phyloP scores from a whole-genome alignment of 1,284 basidiomycete species.

The Boletus hoseneyae region DNA sequence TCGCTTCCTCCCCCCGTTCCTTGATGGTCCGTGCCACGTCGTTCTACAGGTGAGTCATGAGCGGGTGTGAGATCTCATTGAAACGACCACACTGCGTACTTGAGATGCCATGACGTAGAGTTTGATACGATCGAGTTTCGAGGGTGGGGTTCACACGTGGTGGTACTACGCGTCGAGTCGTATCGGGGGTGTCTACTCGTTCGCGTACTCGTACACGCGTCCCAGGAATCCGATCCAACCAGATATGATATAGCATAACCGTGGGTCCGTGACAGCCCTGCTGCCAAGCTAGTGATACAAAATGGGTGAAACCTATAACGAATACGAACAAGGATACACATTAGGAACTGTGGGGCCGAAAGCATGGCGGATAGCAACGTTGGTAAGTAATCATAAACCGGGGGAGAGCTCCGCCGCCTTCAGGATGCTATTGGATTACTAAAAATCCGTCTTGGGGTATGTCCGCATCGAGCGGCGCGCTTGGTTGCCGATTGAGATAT shows the following conservation, averaged over 20 bases:
- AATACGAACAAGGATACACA: constrained; percentile 12
- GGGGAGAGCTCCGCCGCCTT: not conserved
- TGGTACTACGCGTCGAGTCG: no score
- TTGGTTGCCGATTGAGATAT: constrained; percentile 28
- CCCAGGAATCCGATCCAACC: not conserved
- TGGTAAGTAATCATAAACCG: constrained; percentile 16
- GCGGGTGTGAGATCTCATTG: constrained; percentile 2
- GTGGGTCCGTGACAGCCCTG: constrained; percentile 20
- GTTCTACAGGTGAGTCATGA: constrained; percentile 15
- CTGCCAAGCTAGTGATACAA: constrained; percentile 25
- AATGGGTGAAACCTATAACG: constrained; percentile 2
- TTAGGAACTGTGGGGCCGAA: constrained; percentile 15
- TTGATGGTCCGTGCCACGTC: constrained; percentile 10
- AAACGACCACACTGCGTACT: constrained; percentile 9
- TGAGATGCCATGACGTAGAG: constrained; percentile 8
- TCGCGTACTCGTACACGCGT: not conserved
- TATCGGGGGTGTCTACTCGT: no score
- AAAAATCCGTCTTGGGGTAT: constrained; percentile 23
- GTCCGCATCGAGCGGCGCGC: constrained; percentile 25
- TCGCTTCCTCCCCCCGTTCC: constrained; percentile 29
- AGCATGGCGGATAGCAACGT: not conserved
- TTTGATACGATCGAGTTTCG: not conserved
- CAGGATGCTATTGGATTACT: constrained; percentile 23
- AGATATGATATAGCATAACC: not conserved
- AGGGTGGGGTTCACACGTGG: not conserved